Conservation (phyloP, 306 rosid genomes). For the Trifolium subterraneum region DNA sequence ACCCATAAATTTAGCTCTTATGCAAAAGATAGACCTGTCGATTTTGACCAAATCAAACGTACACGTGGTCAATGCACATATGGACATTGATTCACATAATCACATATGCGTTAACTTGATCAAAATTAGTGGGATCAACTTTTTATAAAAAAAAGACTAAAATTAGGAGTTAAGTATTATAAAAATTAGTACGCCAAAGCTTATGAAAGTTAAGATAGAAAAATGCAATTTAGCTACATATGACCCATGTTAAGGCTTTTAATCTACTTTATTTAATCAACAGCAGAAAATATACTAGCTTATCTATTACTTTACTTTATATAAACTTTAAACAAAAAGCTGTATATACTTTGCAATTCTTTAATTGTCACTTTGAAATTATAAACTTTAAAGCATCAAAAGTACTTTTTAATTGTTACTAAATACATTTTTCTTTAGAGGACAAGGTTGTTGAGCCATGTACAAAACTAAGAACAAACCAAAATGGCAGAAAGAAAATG, state of each 20-base stretch:
- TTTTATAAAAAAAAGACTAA: too few species aligned
- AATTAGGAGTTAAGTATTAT: too few species aligned
- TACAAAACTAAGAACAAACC: neutral
- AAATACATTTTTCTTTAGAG: neutral
- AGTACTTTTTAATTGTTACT: neutral
- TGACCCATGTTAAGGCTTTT: neutral
- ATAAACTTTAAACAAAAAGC: neutral
- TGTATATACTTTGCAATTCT: neutral
- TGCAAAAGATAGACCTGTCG: too few species aligned
- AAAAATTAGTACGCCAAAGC: too few species aligned
- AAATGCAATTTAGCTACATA: too few species aligned
- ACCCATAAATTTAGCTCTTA: too few species aligned
- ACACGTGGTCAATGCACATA: too few species aligned
- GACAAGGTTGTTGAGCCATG: neutral
- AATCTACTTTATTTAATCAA: neutral
- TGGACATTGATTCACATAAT: too few species aligned
- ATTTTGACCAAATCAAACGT: too few species aligned
- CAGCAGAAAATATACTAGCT: neutral
- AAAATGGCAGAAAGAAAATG: neutral
- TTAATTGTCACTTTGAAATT: neutral
- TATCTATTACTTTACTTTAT: neutral
- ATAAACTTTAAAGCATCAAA: neutral
- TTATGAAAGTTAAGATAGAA: too few species aligned
- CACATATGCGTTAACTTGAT: too few species aligned
- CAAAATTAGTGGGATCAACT: too few species aligned